Conservation (phyloP, 2,329 filamentous ascomycete species). For the Diaporthe sp. region DNA sequence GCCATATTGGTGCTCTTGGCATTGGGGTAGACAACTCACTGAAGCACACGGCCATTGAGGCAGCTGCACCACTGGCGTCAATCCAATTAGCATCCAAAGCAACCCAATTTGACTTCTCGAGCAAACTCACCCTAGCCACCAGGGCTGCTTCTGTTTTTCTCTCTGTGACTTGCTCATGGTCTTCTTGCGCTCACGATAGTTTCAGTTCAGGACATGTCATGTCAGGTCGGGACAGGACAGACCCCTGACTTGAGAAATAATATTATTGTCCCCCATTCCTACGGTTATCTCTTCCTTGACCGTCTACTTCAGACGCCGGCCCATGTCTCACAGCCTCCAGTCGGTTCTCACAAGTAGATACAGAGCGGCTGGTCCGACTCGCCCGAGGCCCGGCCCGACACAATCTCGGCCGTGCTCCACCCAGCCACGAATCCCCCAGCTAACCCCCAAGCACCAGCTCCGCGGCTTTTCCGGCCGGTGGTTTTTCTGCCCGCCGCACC, state of each 20-base stretch:
- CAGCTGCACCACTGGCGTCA: conserved; percentile 55
- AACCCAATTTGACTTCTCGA: neutral
- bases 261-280: neutral
- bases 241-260: neutral
- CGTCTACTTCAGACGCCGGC: neutral
- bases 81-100: neutral
- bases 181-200: neutral
- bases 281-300: neutral
- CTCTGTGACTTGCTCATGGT: conserved; percentile 35
- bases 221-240: neutral
- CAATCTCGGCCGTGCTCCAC: conserved; percentile 6
- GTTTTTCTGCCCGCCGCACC: conserved; percentile 38
- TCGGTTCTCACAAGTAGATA: conserved; percentile 24
- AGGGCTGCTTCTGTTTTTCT: conserved; percentile 55
- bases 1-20: neutral
- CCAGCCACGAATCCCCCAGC: neutral
- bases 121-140: conserved; percentile 58
- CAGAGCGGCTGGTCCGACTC: conserved; percentile 12
- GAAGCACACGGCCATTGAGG: conserved; percentile 61
- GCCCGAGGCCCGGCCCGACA: conserved; percentile 22
- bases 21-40: conserved; percentile 50
- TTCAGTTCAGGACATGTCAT: neutral
- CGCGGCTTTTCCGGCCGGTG: conserved; percentile 31
- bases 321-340: neutral
- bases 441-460: neutral